These are phyloP conservation scores for Eucalyptus cloeziana DNA, from an alignment of 345 rosid species.

Conservation along the genomic window DNA sequence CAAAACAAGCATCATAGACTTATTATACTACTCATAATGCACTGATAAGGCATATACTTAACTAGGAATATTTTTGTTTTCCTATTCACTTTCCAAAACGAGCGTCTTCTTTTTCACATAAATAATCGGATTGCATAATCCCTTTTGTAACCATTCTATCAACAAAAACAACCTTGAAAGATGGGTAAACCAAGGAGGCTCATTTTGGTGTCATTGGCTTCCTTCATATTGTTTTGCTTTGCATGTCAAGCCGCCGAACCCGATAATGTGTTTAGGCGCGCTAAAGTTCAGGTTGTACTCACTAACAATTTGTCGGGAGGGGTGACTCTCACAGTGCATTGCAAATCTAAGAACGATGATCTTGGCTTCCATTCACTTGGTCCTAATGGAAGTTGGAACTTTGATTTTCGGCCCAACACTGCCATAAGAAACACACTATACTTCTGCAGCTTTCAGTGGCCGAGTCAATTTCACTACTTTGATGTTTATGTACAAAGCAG, in stretches of 20 bases:
- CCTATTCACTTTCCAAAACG: neutral
- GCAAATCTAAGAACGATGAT: neutral
- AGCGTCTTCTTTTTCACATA: neutral
- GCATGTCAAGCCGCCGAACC: neutral
- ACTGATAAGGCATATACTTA: too few relatives aligned
- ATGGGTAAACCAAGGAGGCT: neutral
- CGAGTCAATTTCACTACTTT: neutral
- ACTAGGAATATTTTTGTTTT: neutral
- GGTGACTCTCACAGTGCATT: neutral
- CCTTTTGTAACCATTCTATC: neutral
- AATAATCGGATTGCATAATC: too few relatives aligned
- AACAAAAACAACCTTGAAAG: neutral
- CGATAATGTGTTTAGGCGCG: neutral
- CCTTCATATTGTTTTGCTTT: neutral
- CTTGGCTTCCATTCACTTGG: neutral
- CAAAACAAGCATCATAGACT: too few relatives aligned
- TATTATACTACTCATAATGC: too few relatives aligned
- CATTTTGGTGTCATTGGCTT: neutral
- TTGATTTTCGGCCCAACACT: neutral
- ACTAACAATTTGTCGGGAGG: neutral
- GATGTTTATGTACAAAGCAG: neutral
- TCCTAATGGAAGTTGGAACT: neutral
- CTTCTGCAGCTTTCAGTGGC: neutral
- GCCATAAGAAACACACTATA: neutral
- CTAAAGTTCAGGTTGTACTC: neutral